Evolutionary conservation across 2,329 filamentous ascomycete genomes (phyloP).

Genomic region (Monilinia fructicola): DNA sequence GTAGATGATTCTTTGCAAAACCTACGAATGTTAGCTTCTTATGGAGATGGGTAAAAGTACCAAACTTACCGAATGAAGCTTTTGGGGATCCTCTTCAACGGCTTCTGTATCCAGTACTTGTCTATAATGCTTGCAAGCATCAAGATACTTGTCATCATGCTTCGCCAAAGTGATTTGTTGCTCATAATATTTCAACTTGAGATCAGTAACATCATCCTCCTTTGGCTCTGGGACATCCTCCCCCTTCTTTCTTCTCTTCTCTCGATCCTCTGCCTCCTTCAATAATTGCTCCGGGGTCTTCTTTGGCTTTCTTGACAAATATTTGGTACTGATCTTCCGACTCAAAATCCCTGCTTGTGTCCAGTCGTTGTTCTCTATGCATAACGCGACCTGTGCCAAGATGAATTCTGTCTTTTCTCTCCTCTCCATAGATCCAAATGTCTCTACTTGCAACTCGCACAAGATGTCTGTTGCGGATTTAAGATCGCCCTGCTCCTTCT

Average conservation of each 20-base stretch:
- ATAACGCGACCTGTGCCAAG: conserved; percentile 87
- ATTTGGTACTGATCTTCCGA: conserved; percentile 95
- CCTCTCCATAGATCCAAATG: conserved; percentile 95
- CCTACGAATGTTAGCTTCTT: conserved; percentile 50
- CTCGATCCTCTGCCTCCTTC: conserved; percentile 84
- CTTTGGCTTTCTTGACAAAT: conserved; percentile 86
- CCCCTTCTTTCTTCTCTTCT: conserved; percentile 78
- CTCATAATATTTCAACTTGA: conserved; percentile 95
- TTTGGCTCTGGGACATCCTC: conserved; percentile 77
- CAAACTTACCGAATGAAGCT: conserved; percentile 74
- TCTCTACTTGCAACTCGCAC: conserved; percentile 97
- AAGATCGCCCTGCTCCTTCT: conserved; percentile 91
- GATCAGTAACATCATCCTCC: conserved; percentile 88
- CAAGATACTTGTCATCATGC: conserved; percentile 95
- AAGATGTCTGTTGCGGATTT: conserved; percentile 88
- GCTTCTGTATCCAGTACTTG: conserved; percentile 95
- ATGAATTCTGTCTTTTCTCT: conserved; percentile 99
- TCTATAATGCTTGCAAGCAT: conserved; percentile 96
- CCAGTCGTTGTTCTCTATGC: conserved; percentile 95
- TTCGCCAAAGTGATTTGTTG: conserved; percentile 95
- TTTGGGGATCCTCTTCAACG: conserved; percentile 83
- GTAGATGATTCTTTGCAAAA: conserved; percentile 93
- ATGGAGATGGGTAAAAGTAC: neutral
- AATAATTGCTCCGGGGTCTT: conserved; percentile 86
- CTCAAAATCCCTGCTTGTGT: conserved; percentile 90